A percentile compares a stretch with the other conserved stretches of the same genome.
Evolutionary conservation across 2,329 filamentous ascomycete genomes (phyloP).

Genomic region (Aspergillus luchuensis): DNA sequence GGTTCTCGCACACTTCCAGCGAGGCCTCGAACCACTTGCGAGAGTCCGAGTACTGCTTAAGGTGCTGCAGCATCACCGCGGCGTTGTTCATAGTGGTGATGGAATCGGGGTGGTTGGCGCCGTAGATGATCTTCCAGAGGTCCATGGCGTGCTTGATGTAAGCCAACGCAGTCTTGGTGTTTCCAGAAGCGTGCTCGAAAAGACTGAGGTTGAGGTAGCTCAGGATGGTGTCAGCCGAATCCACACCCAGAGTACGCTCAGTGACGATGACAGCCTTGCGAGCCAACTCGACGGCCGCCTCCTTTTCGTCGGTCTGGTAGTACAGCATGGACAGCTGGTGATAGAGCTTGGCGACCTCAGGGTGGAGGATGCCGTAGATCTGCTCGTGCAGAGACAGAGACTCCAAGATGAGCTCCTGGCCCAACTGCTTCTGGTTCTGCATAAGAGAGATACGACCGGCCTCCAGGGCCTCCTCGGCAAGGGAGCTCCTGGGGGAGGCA

Average conservation of each 20-base stretch:
- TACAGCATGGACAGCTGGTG: constrained; percentile 94
- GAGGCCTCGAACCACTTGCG: constrained; percentile 96
- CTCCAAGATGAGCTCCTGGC: constrained; percentile 93
- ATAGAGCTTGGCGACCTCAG: constrained; percentile 93
- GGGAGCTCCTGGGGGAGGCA: constrained; percentile 81
- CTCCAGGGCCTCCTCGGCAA: constrained; percentile 94
- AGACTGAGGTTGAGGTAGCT: constrained; percentile 95
- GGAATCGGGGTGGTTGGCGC: constrained; percentile 88
- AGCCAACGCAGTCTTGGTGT: constrained; percentile 81
- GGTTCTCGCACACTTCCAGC: constrained; percentile 80
- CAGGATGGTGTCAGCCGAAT: constrained; percentile 89
- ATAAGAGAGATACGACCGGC: constrained; percentile 94
- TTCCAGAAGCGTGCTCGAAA: constrained; percentile 88
- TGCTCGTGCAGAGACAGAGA: constrained; percentile 95
- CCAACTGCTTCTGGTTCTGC: constrained; percentile 92
- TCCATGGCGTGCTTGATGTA: constrained; percentile 92
- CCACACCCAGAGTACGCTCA: constrained; percentile 89
- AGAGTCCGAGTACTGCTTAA: constrained; percentile 93
- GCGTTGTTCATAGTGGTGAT: constrained; percentile 99
- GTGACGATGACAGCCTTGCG: constrained; percentile 96
- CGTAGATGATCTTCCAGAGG: constrained; percentile 97
- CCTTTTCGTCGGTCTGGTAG: constrained; percentile 97
- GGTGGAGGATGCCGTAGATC: constrained; percentile 96
- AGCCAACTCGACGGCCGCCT: constrained; percentile 89
- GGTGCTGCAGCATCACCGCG: constrained; percentile 94